phyloP scores from a whole-genome alignment of 108 stramenopile species.

The Parietichytrium sp. region DNA sequence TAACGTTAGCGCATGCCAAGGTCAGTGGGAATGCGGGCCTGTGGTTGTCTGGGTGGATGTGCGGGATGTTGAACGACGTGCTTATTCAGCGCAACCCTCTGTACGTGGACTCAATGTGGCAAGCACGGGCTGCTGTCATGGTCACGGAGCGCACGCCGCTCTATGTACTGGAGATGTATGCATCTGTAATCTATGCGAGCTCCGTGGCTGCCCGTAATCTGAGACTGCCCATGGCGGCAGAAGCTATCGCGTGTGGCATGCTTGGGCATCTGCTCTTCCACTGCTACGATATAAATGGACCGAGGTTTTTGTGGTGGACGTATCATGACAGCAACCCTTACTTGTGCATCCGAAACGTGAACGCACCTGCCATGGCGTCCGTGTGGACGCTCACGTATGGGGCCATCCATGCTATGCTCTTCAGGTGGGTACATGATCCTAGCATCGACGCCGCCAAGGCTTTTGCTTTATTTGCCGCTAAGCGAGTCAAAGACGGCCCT shows the following conservation, averaged over 20 bases:
- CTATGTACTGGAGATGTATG: conserved; percentile 21
- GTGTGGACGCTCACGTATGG: background rate
- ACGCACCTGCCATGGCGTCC: background rate
- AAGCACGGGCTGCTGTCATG: conserved; percentile 38
- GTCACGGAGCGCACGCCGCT: conserved; percentile 29
- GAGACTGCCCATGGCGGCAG: background rate
- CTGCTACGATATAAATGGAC: background rate
- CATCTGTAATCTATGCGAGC: conserved; percentile 19
- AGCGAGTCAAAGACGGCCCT: too few relatives aligned
- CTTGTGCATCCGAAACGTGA: background rate
- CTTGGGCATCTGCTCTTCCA: background rate
- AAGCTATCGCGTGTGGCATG: background rate
- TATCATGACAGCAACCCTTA: conserved; percentile 2
- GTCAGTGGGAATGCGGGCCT: background rate
- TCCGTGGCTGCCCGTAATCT: background rate
- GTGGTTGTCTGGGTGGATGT: conserved; percentile 38
- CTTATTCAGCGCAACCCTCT: conserved; percentile 38
- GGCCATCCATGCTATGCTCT: background rate
- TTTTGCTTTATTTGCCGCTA: too few relatives aligned
- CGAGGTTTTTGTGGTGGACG: conserved; percentile 21
- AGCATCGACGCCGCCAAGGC: too few relatives aligned
- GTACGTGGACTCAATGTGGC: conserved; percentile 41
- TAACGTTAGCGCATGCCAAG: conserved; percentile 24
- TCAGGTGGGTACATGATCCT: too few relatives aligned
- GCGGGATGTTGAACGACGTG: conserved; percentile 32